Percentiles rank a stretch among this genome's conserved stretches.
Evolutionary conservation across 208 protist species (phyloP).

Genomic region (Strigomonas culicis): DNA sequence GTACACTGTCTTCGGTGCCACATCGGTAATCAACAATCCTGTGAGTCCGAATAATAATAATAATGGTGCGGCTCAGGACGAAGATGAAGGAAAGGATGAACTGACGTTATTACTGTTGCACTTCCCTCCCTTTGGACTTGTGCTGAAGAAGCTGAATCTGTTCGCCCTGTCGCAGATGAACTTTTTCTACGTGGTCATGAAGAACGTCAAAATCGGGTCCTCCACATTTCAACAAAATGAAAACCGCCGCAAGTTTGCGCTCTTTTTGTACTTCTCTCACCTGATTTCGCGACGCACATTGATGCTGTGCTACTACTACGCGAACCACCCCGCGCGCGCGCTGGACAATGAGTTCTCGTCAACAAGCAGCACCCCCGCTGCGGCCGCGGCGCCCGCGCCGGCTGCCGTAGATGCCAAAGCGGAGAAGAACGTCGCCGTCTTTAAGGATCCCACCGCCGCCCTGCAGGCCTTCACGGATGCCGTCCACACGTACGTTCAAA

Average conservation of each 20-base stretch:
- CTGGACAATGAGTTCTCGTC: conserved; percentile 12
- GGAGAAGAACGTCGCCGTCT: background rate
- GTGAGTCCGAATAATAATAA: background rate
- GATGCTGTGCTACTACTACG: conserved; percentile 58
- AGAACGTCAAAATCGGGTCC: conserved; percentile 55
- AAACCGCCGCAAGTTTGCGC: conserved; percentile 33
- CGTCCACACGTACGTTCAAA: background rate
- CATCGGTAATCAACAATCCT: background rate
- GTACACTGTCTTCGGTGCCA: too few species aligned
- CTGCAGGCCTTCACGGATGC: background rate
- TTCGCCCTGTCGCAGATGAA: conserved; percentile 41
- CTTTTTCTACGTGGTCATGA: conserved; percentile 45
- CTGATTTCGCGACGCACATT: conserved; percentile 26
- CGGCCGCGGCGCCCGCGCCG: background rate
- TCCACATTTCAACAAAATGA: conserved; percentile 39
- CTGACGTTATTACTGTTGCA: too few species aligned
- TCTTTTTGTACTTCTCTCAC: conserved; percentile 36
- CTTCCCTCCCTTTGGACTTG: conserved; percentile 52
- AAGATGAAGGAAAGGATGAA: too few species aligned
- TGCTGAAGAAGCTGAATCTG: conserved; percentile 20
- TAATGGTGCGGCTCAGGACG: too few species aligned
- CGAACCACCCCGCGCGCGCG: conserved; percentile 15
- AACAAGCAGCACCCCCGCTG: conserved; percentile 8
- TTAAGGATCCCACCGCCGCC: background rate
- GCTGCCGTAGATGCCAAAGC: conserved; percentile 12